Percentiles rank a stretch among this genome's conserved stretches.
These are phyloP conservation scores for Rubroboletus satanas DNA, from an alignment of 768 basidiomycete genomes.

Conservation along the genomic window DNA sequence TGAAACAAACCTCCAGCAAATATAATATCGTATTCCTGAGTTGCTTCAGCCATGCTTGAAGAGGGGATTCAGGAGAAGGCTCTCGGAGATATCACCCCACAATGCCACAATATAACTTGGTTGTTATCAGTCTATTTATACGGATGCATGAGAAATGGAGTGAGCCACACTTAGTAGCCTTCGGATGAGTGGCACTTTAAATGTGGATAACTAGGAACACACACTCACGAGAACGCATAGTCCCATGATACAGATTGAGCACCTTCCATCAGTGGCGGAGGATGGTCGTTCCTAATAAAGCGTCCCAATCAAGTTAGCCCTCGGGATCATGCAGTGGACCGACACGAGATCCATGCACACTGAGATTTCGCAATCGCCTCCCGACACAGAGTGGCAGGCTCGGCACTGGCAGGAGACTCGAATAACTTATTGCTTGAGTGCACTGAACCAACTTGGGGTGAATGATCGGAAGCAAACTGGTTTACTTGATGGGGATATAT, in stretches of 20 bases:
- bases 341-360: not conserved
- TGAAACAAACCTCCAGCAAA: slow-evolving; percentile 50
- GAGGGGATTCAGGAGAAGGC: not conserved
- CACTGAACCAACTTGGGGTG: too few relatives aligned
- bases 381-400: not conserved
- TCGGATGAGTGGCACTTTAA: not conserved
- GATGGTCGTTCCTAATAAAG: not conserved
- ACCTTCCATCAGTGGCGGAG: not conserved
- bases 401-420: not conserved
- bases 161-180: not conserved
- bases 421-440: not conserved
- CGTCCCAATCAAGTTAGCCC: not conserved
- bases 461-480: not conserved
- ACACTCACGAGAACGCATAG: not conserved
- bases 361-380: not conserved
- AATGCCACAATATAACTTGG: not conserved
- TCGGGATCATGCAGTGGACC: not conserved
- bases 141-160: not conserved
- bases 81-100: not conserved
- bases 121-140: slow-evolving; percentile 6
- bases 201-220: not conserved
- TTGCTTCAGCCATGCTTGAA: slow-evolving; percentile 7
- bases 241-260: not conserved
- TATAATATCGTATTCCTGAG: slow-evolving; percentile 43
- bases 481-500: slow-evolving; percentile 5